Percentiles rank a stretch among this genome's conserved stretches.
phyloP scores from a whole-genome alignment of 2,329 filamentous ascomycete genomes.

The Aspergillus transmontanensis region DNA sequence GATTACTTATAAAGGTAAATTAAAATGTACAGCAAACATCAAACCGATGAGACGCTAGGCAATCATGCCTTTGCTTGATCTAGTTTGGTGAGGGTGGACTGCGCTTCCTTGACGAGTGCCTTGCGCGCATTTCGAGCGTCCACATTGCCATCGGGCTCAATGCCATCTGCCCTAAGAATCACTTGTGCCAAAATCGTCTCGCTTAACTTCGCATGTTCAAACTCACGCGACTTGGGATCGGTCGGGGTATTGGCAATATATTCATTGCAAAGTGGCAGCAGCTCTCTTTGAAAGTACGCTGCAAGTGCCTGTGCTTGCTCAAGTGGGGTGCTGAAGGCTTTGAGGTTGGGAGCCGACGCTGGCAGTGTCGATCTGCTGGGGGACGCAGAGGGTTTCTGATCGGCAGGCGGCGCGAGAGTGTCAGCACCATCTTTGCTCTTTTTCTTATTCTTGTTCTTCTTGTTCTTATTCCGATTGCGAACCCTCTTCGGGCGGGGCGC shows the following conservation, averaged over 20 bases:
- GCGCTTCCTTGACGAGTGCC: constrained; percentile 46
- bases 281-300: constrained; percentile 38
- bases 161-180: constrained; percentile 63
- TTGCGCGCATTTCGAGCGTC: constrained; percentile 55
- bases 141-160: constrained; percentile 71
- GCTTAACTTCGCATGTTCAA: constrained; percentile 47
- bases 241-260: constrained; percentile 44
- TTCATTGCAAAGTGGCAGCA: constrained; percentile 41
- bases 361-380: constrained; percentile 22
- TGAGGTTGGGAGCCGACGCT: constrained; percentile 38
- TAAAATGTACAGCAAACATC: constrained; percentile 1
- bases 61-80: constrained; percentile 30
- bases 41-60: not conserved
- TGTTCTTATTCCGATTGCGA: constrained; percentile 19
- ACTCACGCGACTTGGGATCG: constrained; percentile 43
- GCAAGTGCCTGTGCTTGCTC: constrained; percentile 43
- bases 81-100: constrained; percentile 40
- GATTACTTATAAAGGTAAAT: not conserved
- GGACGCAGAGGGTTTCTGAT: constrained; percentile 22
- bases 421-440: constrained; percentile 24
- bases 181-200: constrained; percentile 49
- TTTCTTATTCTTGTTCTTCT: constrained; percentile 31
- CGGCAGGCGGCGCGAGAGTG: constrained; percentile 21
- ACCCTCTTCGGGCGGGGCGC: constrained; percentile 15
- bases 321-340: constrained; percentile 32